phyloP scores from a whole-genome alignment of 2,329 filamentous ascomycete species.

The Ophiocordyceps polyrhachis-furcata region DNA sequence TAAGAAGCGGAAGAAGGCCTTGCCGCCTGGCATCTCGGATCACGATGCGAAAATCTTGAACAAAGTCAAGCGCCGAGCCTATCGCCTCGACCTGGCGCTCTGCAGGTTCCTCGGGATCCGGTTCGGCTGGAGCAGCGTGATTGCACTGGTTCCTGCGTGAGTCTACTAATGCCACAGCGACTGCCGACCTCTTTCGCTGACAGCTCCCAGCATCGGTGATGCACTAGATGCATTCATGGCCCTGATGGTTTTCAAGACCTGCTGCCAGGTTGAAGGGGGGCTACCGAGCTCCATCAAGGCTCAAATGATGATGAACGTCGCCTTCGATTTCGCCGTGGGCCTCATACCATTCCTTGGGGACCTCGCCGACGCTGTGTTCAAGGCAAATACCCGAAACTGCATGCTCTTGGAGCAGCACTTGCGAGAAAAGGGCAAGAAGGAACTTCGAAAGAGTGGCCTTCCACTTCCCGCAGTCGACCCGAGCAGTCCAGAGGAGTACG shows the following conservation, averaged over 20 bases:
- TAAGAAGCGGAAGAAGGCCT: slow-evolving; percentile 71
- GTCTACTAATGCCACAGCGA: slow-evolving; percentile 16
- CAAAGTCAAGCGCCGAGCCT: slow-evolving; percentile 69
- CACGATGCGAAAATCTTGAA: slow-evolving; percentile 71
- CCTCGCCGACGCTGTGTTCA: slow-evolving; percentile 50
- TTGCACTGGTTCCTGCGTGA: slow-evolving; percentile 67
- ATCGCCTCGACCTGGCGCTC: slow-evolving; percentile 66
- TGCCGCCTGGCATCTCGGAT: slow-evolving; percentile 64
- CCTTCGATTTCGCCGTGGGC: slow-evolving; percentile 54
- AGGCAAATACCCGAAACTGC: slow-evolving; percentile 61
- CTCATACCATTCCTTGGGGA: slow-evolving; percentile 64
- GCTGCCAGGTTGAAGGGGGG: slow-evolving; percentile 57
- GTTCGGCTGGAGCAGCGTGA: slow-evolving; percentile 78
- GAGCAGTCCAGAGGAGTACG: slow-evolving; percentile 32
- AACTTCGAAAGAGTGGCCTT: slow-evolving; percentile 26
- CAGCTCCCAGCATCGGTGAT: slow-evolving; percentile 49
- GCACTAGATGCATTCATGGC: slow-evolving; percentile 55
- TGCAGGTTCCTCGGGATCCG: slow-evolving; percentile 66
- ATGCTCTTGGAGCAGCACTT: slow-evolving; percentile 50
- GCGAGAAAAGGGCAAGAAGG: slow-evolving; percentile 45
- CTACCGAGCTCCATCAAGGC: slow-evolving; percentile 41
- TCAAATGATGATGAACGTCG: slow-evolving; percentile 67
- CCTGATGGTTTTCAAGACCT: slow-evolving; percentile 54
- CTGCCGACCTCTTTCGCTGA: neutral
- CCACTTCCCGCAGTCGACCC: slow-evolving; percentile 29